Evolutionary conservation across 2,329 filamentous ascomycete genomes (phyloP).

Genomic region (Pyricularia sp.): DNA sequence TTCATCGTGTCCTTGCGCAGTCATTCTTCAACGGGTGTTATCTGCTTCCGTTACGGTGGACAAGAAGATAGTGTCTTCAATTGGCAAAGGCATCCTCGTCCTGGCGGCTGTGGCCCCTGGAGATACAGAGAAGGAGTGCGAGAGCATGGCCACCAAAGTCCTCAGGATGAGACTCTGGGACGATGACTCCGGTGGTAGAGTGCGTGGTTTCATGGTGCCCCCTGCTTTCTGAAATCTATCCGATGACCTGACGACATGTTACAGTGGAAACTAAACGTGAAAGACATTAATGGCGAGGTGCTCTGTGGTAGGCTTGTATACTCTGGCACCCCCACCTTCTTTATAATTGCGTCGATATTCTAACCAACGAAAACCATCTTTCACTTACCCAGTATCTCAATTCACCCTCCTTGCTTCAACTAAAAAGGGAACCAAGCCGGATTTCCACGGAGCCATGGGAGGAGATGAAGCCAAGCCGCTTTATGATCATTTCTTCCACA

Average conservation of each 20-base stretch:
- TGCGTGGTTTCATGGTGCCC: constrained; percentile 20
- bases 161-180: constrained; percentile 89
- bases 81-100: constrained; percentile 79
- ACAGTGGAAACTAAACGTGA: constrained; percentile 82
- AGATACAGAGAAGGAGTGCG: constrained; percentile 79
- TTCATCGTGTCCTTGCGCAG: constrained; percentile 30
- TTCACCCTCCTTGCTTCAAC: constrained; percentile 87
- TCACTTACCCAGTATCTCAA: constrained; percentile 60
- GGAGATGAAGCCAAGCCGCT: constrained; percentile 66
- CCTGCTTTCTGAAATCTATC: constrained; percentile 3
- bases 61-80: constrained; percentile 76
- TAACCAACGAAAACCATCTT: background rate
- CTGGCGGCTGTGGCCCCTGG: constrained; percentile 84
- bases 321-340: background rate
- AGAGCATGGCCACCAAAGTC: constrained; percentile 71
- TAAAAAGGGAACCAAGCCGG: constrained; percentile 92
- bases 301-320: constrained; percentile 60
- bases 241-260: constrained; percentile 10
- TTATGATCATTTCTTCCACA: constrained; percentile 72
- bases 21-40: constrained; percentile 83
- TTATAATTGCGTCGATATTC: background rate
- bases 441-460: constrained; percentile 79
- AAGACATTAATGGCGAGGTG: constrained; percentile 80
- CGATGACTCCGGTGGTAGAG: constrained; percentile 56
- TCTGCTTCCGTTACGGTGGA: constrained; percentile 95